Percentiles rank a stretch among this genome's conserved stretches.
Evolutionary conservation across 2,329 filamentous ascomycete genomes (phyloP).

Genomic region (Huntiella savannae): DNA sequence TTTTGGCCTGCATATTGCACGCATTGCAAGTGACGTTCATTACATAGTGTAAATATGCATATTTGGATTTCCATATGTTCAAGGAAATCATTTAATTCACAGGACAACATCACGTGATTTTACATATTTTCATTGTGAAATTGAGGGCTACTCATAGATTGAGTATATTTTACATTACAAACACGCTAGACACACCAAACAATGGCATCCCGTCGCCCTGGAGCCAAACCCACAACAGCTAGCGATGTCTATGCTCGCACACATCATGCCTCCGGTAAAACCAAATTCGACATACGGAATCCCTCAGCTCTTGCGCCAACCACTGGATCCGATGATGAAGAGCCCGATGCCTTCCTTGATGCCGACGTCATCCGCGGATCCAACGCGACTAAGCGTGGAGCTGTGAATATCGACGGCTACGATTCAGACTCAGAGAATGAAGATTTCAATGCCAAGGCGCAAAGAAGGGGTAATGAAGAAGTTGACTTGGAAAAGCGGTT

Average conservation of each 20-base stretch:
- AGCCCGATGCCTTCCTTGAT: constrained; percentile 55
- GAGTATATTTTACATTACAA: too few relatives aligned
- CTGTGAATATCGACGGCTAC: constrained; percentile 91
- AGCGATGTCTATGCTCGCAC: constrained; percentile 65
- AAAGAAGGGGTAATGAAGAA: constrained; percentile 28
- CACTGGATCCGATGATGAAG: constrained; percentile 35
- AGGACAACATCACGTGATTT: too few relatives aligned
- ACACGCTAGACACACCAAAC: not conserved
- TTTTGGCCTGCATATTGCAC: too few relatives aligned
- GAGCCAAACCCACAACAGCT: constrained; percentile 63
- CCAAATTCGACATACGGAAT: constrained; percentile 86
- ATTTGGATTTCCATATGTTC: too few relatives aligned
- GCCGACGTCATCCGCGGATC: constrained; percentile 80
- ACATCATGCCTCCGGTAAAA: constrained; percentile 52
- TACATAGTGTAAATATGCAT: too few relatives aligned
- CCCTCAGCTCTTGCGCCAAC: constrained; percentile 80
- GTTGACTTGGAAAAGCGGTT: constrained; percentile 20
- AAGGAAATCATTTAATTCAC: too few relatives aligned
- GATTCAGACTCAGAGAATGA: constrained; percentile 89
- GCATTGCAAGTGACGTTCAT: too few relatives aligned
- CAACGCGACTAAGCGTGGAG: constrained; percentile 67
- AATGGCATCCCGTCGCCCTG: constrained; percentile 40
- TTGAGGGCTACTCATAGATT: too few relatives aligned
- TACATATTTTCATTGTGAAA: too few relatives aligned
- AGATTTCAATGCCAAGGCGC: constrained; percentile 60